A percentile compares a stretch with the other conserved stretches of the same genome.
These are phyloP conservation scores for Mycena leptocephala DNA, from an alignment of 768 basidiomycete species.

Conservation along the genomic window DNA sequence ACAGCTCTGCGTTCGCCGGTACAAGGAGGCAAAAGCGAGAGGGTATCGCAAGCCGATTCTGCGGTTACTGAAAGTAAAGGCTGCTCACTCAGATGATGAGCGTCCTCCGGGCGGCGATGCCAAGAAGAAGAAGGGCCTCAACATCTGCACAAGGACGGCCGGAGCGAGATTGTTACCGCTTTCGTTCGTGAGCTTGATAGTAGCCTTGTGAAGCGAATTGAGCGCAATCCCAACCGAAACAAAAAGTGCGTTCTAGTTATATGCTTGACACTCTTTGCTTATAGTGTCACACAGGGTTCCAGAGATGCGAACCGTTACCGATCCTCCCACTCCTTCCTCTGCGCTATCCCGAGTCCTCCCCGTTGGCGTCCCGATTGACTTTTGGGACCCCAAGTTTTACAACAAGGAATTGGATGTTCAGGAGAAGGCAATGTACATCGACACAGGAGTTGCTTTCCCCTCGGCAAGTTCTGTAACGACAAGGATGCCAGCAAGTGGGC, in stretches of 20 bases:
- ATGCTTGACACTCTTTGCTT: not conserved
- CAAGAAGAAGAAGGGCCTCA: not conserved
- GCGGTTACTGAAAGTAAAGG: not conserved
- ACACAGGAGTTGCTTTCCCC: conserved; percentile 15
- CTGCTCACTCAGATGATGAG: conserved; percentile 7
- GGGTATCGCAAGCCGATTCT: conserved; percentile 9
- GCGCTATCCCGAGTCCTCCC: not conserved
- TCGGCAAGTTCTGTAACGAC: not conserved
- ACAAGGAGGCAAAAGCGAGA: not conserved
- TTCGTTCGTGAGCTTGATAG: not conserved
- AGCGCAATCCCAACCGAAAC: not conserved
- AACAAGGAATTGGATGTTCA: not conserved
- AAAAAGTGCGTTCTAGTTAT: not conserved
- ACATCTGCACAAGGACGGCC: not conserved
- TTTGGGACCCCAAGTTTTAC: conserved; percentile 8
- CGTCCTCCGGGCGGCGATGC: not conserved
- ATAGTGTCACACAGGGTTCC: not conserved
- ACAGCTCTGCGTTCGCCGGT: not conserved
- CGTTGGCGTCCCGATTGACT: conserved; percentile 1
- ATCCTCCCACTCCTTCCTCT: not conserved
- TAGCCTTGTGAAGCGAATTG: not conserved
- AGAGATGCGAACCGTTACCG: not conserved
- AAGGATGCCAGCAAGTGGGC: not conserved
- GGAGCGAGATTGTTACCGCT: not conserved
- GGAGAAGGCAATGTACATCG: conserved; percentile 3